Evolutionary conservation across 2,329 filamentous ascomycete genomes (phyloP).

Genomic region (Zelopaecilomyces penicillatus): DNA sequence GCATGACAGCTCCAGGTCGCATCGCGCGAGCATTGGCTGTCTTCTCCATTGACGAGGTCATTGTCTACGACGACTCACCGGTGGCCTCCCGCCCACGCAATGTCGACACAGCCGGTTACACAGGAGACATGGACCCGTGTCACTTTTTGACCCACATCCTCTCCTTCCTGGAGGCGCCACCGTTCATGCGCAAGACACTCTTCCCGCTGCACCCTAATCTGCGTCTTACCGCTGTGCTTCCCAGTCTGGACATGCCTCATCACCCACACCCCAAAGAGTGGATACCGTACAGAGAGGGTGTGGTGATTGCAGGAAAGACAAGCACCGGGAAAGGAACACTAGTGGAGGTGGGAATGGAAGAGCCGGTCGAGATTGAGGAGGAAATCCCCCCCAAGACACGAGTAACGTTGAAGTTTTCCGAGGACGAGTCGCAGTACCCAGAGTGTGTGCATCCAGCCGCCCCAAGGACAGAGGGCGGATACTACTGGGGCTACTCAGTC

Average conservation of each 20-base stretch:
- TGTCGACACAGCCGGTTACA: slow-evolving; percentile 48
- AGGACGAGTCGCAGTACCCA: slow-evolving; percentile 34
- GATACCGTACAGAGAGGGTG: slow-evolving; percentile 72
- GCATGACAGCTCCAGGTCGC: slow-evolving; percentile 63
- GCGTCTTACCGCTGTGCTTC: slow-evolving; percentile 61
- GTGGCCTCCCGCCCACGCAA: slow-evolving; percentile 34
- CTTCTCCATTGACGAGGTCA: slow-evolving; percentile 76
- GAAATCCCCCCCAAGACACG: slow-evolving; percentile 62
- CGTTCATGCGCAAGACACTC: slow-evolving; percentile 66
- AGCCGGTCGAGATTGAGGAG: slow-evolving; percentile 47
- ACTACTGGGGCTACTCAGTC: slow-evolving; percentile 79
- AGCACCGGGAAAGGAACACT: slow-evolving; percentile 39
- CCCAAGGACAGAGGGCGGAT: slow-evolving; percentile 67
- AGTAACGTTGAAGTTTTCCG: slow-evolving; percentile 59
- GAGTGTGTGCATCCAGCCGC: slow-evolving; percentile 58
- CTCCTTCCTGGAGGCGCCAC: slow-evolving; percentile 75
- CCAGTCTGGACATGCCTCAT: slow-evolving; percentile 76
- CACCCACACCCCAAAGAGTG: slow-evolving; percentile 70
- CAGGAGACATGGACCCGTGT: slow-evolving; percentile 64
- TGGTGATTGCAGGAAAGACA: slow-evolving; percentile 45
- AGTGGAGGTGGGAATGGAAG: slow-evolving; percentile 49
- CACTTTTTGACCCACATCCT: slow-evolving; percentile 75
- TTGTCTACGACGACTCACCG: slow-evolving; percentile 68
- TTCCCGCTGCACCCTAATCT: slow-evolving; percentile 77
- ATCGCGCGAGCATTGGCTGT: slow-evolving; percentile 75